Evolutionary conservation across 73 alveolate genomes (phyloP).

Genomic region (Paramecium octaurelia): DNA sequence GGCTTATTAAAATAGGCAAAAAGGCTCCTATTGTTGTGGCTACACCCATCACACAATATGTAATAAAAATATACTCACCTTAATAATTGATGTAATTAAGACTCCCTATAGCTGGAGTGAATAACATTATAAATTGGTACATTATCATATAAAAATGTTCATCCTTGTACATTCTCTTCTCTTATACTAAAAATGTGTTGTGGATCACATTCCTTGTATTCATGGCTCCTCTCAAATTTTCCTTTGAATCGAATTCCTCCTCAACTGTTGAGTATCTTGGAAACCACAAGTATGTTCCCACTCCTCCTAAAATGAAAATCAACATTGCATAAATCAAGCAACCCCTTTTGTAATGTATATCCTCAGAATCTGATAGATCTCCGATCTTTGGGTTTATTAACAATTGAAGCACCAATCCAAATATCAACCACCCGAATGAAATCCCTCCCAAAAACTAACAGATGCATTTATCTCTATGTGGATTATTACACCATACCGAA

Average conservation of each 20-base stretch:
- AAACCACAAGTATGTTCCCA: background rate
- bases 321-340: background rate
- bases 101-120: background rate
- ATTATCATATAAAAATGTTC: background rate
- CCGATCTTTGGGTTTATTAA: background rate
- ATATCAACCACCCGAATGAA: background rate
- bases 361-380: background rate
- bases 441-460: background rate
- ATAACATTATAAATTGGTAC: background rate
- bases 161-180: background rate
- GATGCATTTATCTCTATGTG: background rate
- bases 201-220: background rate
- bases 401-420: background rate
- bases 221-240: background rate
- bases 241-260: background rate
- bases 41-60: background rate
- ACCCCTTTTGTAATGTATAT: background rate
- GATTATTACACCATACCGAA: background rate
- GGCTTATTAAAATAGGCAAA: background rate
- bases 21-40: background rate
- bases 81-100: background rate
- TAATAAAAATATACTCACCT: background rate
- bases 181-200: background rate
- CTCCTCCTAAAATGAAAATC: background rate
- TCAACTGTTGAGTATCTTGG: slow-evolving; percentile 6